Evolutionary conservation across 768 basidiomycete species (phyloP).

Genomic region (Artomyces pyxidatus): DNA sequence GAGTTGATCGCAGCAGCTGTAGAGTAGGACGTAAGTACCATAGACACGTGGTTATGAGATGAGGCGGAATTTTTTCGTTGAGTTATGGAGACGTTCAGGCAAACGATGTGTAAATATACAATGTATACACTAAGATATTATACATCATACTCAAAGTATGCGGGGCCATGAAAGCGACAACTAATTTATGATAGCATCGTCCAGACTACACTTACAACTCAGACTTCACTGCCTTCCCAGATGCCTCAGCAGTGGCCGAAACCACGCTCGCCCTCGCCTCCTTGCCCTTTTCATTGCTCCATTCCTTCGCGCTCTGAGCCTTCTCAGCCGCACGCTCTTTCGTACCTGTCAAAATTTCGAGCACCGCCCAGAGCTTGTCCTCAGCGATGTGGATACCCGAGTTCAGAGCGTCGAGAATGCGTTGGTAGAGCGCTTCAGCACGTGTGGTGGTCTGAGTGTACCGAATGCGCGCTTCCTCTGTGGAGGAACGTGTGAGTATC

Average conservation of each 20-base stretch:
- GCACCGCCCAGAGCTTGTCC: constrained; percentile 48
- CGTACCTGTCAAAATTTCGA: constrained; percentile 36
- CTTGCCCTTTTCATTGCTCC: constrained; percentile 31
- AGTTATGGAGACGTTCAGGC: too few relatives aligned
- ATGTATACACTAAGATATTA: too few relatives aligned
- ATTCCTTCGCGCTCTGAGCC: constrained; percentile 25
- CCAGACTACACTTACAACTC: too few relatives aligned
- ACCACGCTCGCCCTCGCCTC: constrained; percentile 21
- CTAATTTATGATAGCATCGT: too few relatives aligned
- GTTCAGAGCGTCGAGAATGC: constrained; percentile 59
- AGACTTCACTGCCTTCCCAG: too few relatives aligned
- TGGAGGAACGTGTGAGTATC: not conserved
- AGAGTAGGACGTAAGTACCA: too few relatives aligned
- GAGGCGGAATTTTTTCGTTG: too few relatives aligned
- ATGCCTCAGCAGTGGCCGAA: constrained; percentile 34
- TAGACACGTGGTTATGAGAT: too few relatives aligned
- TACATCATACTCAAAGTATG: too few relatives aligned
- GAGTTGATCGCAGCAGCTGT: too few relatives aligned
- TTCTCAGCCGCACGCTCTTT: constrained; percentile 20
- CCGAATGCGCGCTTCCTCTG: constrained; percentile 72
- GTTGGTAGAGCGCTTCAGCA: constrained; percentile 48
- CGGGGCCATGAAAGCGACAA: too few relatives aligned
- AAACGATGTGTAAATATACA: too few relatives aligned
- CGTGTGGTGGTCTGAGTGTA: constrained; percentile 61
- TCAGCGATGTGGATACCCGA: constrained; percentile 66